Evolutionary conservation across 495 filamentous ascomycete species (phyloP), one percentile per base, ranked within the genome.

Genomic region (Oleoguttula mirabilis): DNA sequence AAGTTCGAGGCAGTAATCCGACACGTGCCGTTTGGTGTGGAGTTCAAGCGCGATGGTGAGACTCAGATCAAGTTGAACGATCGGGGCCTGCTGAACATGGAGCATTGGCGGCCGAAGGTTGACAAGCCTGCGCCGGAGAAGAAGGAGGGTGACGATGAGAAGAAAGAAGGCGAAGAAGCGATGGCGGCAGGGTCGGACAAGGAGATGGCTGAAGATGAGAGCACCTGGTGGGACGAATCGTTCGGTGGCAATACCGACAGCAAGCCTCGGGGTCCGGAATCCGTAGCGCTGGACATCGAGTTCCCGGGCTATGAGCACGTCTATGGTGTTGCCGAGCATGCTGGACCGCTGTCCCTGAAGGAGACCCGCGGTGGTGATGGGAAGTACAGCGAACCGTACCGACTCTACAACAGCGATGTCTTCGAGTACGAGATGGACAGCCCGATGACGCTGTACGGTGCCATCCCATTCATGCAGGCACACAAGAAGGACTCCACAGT

Each of bases 371-470:
- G 88, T 44, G 87, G 86, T 17, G 70, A 79, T 35, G 85, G 82
- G 32, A 81, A 84, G 53, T 87, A 94, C 60, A 66, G 72, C 15
- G 80, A 96, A 28, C 92, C 90, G n/a, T 98, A 98, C 65, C 76
- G 92, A 32, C 60, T 96, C 53, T 96, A 94, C 64, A 98, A 98
- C 56, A 69, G 82, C 6, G 90, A 98, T 60, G 88, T 98, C 14
- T 96, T 98, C 53, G 90, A 98, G 62, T 96, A 98, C 60, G 80
- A 92, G 51, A 75, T 92, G 52, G 80, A 95, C 61, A 95, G 84
- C 61, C 86, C 90, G 2, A 98, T 96, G 90, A 95, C 90, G n/a
- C 66, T 96, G 16, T 98, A 98, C 57, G 90, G 90, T 36, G 63
- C 85, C 6, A 96, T 98, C 52, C 90, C 90, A 15, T 79, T 94